Base-by-base conservation (phyloP, 108 stramenopile genomes). In the Nitzschia sp. region DNA sequence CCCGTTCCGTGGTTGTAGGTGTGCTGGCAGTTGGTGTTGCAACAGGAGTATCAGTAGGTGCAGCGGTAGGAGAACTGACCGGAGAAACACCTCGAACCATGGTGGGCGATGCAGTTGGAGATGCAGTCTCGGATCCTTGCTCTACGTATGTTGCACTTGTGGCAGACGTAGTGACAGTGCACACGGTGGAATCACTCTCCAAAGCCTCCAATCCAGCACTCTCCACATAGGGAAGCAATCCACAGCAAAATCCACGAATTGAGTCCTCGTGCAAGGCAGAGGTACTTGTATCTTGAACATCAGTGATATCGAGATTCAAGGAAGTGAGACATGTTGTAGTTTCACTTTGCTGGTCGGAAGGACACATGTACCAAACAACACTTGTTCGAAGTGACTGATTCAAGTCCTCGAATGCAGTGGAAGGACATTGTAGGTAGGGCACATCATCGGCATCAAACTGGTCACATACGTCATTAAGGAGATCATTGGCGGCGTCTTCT, bases 281-380 rank as follows among this genome's bases (percentile, higher is more conserved):
- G 0, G 19, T 14, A 15, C n/a, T 58, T 2, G 8, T 20, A 40
- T 58, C 22, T n/a, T 29, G 34, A 40, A 58, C n/a, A n/a, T 58
- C 57, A 2, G 26, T 29, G 6, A 29, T 5, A 2, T 58, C 26
- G 6, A 58, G 1, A 15, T 37, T 37, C 39, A 58, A 39, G 38
- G n/a, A 17, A 38, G 26, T n/a, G n/a, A 58, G 29, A 37, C 57
- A 58, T 29, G 57, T 6, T 0, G 38, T 25, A 34, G 38, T 40
- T 25, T 37, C 29, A 34, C 15, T 29, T 58, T 58, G 38, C 10
- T 38, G 6, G 8, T 58, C 57, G 57, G n/a, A 11, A 12, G 57
- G 57, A 19, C 57, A 58, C 15, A 58, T 58, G 57, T 58, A 58
- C 57, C 25, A 48, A 10, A 48, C 63, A 34, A 63, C 17, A 8